phyloP scores from a whole-genome alignment of 768 basidiomycete species.

The Lactarius indigo region DNA sequence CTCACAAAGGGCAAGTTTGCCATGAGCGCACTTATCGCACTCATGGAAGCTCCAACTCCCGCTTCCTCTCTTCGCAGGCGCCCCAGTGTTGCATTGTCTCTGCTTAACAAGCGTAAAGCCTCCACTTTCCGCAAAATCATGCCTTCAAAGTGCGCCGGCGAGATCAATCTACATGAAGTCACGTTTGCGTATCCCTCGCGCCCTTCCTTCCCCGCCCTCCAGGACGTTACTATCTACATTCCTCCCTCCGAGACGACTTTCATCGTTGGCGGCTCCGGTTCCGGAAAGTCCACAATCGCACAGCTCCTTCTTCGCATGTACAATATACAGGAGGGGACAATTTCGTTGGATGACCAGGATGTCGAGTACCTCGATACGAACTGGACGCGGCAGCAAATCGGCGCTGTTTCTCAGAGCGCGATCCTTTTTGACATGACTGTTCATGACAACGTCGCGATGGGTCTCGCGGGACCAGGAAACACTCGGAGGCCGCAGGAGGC shows the following conservation, averaged over 20 bases:
- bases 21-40: conserved; percentile 62
- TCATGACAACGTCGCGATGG: conserved; percentile 85
- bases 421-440: conserved; percentile 78
- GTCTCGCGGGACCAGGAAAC: conserved; percentile 47
- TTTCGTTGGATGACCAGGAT: conserved; percentile 80
- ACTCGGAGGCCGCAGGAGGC: conserved; percentile 46
- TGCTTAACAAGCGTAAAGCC: conserved; percentile 38
- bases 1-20: conserved; percentile 82
- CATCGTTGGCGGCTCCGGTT: conserved; percentile 76
- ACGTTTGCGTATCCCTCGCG: conserved; percentile 74
- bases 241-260: conserved; percentile 73
- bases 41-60: conserved; percentile 45
- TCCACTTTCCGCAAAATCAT: conserved; percentile 56
- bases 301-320: conserved; percentile 73
- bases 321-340: conserved; percentile 54
- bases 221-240: conserved; percentile 60
- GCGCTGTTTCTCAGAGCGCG: conserved; percentile 73
- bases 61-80: conserved; percentile 21
- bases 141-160: conserved; percentile 64
- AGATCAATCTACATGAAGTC: conserved; percentile 58
- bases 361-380: conserved; percentile 66
- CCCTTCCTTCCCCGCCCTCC: conserved; percentile 55
- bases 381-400: conserved; percentile 69
- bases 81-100: conserved; percentile 19
- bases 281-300: conserved; percentile 71